A percentile compares a stretch with the other conserved stretches of the same genome.
Evolutionary conservation across 768 basidiomycete genomes (phyloP).

Genomic region (Amanita fuliginea): DNA sequence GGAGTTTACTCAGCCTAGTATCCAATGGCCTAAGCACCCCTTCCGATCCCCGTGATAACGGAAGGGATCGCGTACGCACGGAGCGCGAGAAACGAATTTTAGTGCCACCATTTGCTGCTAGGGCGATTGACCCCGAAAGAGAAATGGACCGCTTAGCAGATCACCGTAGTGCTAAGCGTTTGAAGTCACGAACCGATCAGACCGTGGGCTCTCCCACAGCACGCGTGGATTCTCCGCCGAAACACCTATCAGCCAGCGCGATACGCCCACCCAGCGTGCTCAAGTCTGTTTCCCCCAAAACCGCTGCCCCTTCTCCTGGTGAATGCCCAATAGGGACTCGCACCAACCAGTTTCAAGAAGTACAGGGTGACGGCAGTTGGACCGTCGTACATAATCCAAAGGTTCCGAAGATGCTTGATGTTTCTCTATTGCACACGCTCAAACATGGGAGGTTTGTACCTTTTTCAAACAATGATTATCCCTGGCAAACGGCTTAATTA

Average conservation of each 20-base stretch:
- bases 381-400: slow-evolving; percentile 77
- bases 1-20: background rate
- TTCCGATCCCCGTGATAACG: slow-evolving; percentile 2
- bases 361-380: slow-evolving; percentile 44
- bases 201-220: background rate
- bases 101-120: background rate
- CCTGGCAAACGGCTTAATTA: background rate
- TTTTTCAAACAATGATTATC: background rate
- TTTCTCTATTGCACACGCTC: slow-evolving; percentile 68
- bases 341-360: background rate
- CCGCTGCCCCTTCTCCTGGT: background rate
- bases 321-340: background rate
- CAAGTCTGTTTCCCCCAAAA: background rate
- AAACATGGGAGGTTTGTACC: slow-evolving; percentile 63
- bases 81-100: background rate
- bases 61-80: background rate
- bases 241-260: background rate
- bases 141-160: slow-evolving; percentile 4
- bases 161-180: slow-evolving; percentile 1
- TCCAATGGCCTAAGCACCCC: background rate
- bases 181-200: slow-evolving; percentile 1
- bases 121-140: slow-evolving; percentile 4
- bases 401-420: slow-evolving; percentile 60
- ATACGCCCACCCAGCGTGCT: background rate
- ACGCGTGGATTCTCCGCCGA: background rate